Evolutionary conservation across 75 land plant species (phyloP), one percentile per base, ranked within the genome.

Genomic region (Larix kaempferi): DNA sequence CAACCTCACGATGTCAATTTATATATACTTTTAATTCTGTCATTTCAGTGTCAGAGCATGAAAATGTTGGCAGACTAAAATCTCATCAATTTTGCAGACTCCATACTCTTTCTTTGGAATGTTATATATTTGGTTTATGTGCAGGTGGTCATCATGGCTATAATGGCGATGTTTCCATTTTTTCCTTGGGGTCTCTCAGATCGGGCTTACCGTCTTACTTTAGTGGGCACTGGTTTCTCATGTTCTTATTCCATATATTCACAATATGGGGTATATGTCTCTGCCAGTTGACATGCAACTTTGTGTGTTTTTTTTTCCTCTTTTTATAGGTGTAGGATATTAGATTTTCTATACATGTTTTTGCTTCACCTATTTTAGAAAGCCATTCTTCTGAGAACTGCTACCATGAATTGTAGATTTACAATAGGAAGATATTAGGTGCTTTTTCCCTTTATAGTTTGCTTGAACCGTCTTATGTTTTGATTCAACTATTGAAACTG

Each of bases 191-290:
- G 76, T 81, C 85, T 94, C 35, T 85, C 90, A 62, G 84, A 77
- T 54, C 89, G 86, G 61, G 97, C 95, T 13, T 94, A 84, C 83
- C 86, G 89, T 41, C 84, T 94, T 29, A 80, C 94, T 0, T 85
- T 94, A 37, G 56, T 89, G 78, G 97, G 97, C 52, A 87, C 92
- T 69, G 78, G 82, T 21, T 77, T 90, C 67, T 90, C 97, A 1
- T 92, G 94, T 76, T 54, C 82, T 49, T 90, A 88, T 66, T 94
- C 92, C 39, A 79, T 94, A 78, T 94, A 94, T 64, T 80, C 87
- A 25, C 72, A 80, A 11, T 86, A 92, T 81, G 91, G 91, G 92
- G 96, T 94, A 88, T 73, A 41, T 63, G 14, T 23, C 57, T 73
- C 33, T 55, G 2, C 33, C 33, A 29, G 22, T 69, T 23, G 39